A percentile compares a stretch with the other conserved stretches of the same genome.
Evolutionary conservation across 1,139 yeast species (phyloP).

Genomic region (Kurtzmaniella quercitrusa): DNA sequence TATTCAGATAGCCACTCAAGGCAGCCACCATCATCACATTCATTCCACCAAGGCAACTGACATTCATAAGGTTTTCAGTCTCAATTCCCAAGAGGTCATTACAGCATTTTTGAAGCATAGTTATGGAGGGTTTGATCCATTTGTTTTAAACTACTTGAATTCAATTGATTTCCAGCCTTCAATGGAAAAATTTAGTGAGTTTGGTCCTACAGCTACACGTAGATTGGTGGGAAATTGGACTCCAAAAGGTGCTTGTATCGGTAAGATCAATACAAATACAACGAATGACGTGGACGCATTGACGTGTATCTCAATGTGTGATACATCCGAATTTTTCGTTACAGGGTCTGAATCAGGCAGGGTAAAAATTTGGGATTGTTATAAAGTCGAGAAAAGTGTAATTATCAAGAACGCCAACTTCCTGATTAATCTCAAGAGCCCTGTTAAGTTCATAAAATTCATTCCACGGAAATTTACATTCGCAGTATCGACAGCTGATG

Average conservation of each 20-base stretch:
- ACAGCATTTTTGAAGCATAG: conserved; percentile 47
- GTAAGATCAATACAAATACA: conserved; percentile 39
- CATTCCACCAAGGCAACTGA: conserved; percentile 13
- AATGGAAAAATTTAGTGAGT: conserved; percentile 62
- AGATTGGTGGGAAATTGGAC: conserved; percentile 16
- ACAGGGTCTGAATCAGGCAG: conserved; percentile 77
- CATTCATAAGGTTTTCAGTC: conserved; percentile 32
- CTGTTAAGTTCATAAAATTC: conserved; percentile 48
- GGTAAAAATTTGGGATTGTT: conserved; percentile 75
- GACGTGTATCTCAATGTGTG: conserved; percentile 53
- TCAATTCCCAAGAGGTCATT: conserved; percentile 31
- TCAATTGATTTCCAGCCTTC: conserved; percentile 54
- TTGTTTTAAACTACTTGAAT: conserved; percentile 53
- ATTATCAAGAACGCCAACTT: conserved; percentile 53
- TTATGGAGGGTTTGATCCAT: conserved; percentile 65
- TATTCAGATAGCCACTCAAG: conserved; percentile 2
- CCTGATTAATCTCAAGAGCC: conserved; percentile 42
- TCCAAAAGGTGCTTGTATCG: conserved; percentile 52
- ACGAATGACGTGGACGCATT: conserved; percentile 34
- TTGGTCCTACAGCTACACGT: conserved; percentile 39
- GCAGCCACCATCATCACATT: conserved; percentile 15
- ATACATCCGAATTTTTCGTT: conserved; percentile 64
- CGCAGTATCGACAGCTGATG: conserved; percentile 66
- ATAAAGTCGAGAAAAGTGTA: conserved; percentile 61
- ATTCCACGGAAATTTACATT: conserved; percentile 62